These are phyloP conservation scores for Phytopythium helicoides DNA, from an alignment of 352 stramenopile genomes.

Conservation along the genomic window DNA sequence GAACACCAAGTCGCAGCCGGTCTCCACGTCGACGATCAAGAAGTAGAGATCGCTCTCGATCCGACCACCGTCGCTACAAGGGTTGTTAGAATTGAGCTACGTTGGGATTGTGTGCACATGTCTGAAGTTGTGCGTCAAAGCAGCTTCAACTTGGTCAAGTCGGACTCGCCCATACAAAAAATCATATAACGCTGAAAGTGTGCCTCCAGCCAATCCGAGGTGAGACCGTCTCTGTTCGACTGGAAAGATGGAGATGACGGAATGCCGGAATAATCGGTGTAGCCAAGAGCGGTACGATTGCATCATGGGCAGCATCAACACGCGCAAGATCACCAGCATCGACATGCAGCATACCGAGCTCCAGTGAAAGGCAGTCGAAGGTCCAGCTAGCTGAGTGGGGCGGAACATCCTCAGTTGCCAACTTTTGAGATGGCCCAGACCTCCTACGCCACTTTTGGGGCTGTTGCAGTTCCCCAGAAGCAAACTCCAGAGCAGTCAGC, in stretches of 20 bases:
- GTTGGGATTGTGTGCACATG: too few species aligned
- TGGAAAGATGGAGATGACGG: neutral
- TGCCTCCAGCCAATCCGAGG: too few species aligned
- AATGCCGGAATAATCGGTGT: neutral
- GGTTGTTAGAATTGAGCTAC: neutral
- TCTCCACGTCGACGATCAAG: neutral
- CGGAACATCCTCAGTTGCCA: too few species aligned
- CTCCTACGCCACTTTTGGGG: conserved; percentile 4
- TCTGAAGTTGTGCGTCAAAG: too few species aligned
- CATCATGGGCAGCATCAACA: conserved; percentile 3
- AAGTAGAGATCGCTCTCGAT: neutral
- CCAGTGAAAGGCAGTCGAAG: too few species aligned
- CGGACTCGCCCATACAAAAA: too few species aligned
- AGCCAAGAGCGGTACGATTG: neutral
- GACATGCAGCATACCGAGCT: neutral
- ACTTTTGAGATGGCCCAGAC: neutral
- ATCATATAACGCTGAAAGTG: too few species aligned
- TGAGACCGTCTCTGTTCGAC: too few species aligned
- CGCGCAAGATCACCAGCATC: neutral
- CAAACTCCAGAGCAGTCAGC: neutral
- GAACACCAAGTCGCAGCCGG: neutral
- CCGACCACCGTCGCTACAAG: neutral
- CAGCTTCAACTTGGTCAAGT: too few species aligned
- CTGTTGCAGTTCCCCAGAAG: neutral
- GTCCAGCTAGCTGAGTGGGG: too few species aligned